Base-by-base conservation (phyloP, 2,329 filamentous ascomycete genomes). In the Calonectria pteridis region DNA sequence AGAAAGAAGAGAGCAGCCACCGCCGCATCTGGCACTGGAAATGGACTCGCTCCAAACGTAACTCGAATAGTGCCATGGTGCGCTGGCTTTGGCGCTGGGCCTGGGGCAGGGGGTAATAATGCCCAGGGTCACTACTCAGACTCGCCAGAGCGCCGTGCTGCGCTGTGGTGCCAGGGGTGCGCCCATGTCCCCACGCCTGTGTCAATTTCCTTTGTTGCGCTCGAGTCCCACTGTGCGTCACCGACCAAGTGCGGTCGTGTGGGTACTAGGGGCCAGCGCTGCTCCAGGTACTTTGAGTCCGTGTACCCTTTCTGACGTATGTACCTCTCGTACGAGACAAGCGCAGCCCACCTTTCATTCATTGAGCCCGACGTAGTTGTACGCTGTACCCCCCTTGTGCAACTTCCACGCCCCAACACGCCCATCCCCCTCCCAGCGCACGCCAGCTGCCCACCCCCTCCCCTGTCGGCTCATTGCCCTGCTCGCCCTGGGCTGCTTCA, bases 401-500 rank as follows among this genome's bases (percentile, higher is more conserved):
- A 70, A 28, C 33, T 46, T 20, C 26, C 71, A 73, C 67, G 31
- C 65, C 55, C 68, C 35, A 33, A 28, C 29, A 65, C 59, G 10
- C 51, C 71, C 40, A 46, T 62, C 53, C n/a, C n/a, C 37, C 37
- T 20, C 18, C 29, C 67, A 69, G 62, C 58, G 67, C 55, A 33
- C 31, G n/a, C 46, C 43, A 62, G 55, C 35, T 59, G 35, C 59
- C 63, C 58, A 66, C 73, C 78, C 77, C 76, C 75, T 71, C 76
- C 76, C 73, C 73, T 77, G 69, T 73, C 65, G 67, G 77, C 71
- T 69, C 71, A 68, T 72, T 80, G 78, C 78, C 78, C 78, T 79
- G 77, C 77, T 73, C 78, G 77, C 78, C 78, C 78, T 80, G 65
- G 77, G 74, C 76, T 79, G 78, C 78, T 79, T 79, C 80, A 82